phyloP scores from a whole-genome alignment of 192 early-diverging fungal genomes.

The Kickxella alabastrina region DNA sequence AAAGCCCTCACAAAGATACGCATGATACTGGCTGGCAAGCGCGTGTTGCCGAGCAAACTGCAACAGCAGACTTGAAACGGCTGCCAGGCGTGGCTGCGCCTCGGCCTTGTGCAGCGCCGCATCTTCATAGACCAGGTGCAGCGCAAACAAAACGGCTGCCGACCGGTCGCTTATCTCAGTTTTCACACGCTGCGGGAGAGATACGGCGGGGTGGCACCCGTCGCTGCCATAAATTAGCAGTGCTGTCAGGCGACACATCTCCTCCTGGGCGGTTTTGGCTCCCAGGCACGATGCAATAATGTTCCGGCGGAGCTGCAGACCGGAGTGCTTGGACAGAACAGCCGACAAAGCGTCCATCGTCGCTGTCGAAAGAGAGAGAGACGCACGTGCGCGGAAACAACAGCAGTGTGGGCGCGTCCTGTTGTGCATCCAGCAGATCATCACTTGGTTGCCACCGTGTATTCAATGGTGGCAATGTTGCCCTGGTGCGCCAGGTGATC shows the following conservation, averaged over 20 bases:
- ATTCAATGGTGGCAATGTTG: conserved; percentile 3
- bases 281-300: conserved; percentile 10
- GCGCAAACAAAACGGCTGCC: conserved; percentile 28
- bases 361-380: conserved; percentile 14
- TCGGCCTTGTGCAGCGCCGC: conserved; percentile 20
- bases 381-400: conserved; percentile 5
- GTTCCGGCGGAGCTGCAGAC: conserved; percentile 14
- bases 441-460: neutral
- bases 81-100: conserved; percentile 7
- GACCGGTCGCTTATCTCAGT: conserved; percentile 29
- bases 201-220: neutral
- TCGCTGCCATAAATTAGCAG: conserved; percentile 23
- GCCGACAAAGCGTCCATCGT: conserved; percentile 21
- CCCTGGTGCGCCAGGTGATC: neutral
- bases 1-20: conserved; percentile 6
- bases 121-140: conserved; percentile 40
- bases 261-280: neutral
- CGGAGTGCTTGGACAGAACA: conserved; percentile 20
- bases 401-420: neutral
- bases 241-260: conserved; percentile 15
- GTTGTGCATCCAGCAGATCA: neutral
- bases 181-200: conserved; percentile 12
- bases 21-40: neutral
- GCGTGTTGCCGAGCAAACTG: conserved; percentile 14
- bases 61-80: conserved; percentile 16